A percentile compares a stretch with the other conserved stretches of the same genome.
These are phyloP conservation scores for Albugo laibachii DNA, from an alignment of 352 stramenopile genomes.

Conservation along the genomic window DNA sequence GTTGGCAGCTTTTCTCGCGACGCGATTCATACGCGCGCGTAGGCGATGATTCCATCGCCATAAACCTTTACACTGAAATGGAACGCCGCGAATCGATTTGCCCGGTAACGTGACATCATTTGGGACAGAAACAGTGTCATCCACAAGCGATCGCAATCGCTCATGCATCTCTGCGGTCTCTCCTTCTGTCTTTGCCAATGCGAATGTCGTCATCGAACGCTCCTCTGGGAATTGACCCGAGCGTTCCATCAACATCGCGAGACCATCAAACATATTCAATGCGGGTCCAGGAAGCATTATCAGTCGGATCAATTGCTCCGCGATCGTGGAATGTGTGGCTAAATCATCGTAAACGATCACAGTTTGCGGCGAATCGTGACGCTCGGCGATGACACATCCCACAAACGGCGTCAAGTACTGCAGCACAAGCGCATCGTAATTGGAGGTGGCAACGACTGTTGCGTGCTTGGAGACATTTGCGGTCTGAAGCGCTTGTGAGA, in stretches of 20 bases:
- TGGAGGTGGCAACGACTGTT: conserved; percentile 43
- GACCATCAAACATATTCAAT: conserved; percentile 38
- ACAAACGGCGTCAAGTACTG: conserved; percentile 70
- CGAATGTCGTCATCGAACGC: conserved; percentile 42
- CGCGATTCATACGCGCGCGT: conserved; percentile 37
- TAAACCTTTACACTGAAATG: conserved; percentile 53
- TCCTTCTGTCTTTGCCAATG: conserved; percentile 21
- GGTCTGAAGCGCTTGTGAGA: conserved; percentile 27
- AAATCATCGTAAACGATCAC: conserved; percentile 70
- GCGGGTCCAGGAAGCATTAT: conserved; percentile 38
- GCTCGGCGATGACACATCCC: conserved; percentile 45
- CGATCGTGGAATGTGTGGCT: conserved; percentile 42
- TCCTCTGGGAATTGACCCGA: conserved; percentile 29
- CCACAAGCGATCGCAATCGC: conserved; percentile 40
- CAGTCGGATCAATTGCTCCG: conserved; percentile 50
- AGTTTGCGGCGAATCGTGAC: conserved; percentile 22
- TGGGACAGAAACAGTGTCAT: conserved; percentile 47
- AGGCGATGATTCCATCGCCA: conserved; percentile 43
- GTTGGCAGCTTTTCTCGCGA: conserved; percentile 31
- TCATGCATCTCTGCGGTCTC: conserved; percentile 39
- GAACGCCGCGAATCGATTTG: conserved; percentile 36
- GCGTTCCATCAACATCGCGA: conserved; percentile 56
- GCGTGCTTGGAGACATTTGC: conserved; percentile 23
- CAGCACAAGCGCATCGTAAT: conserved; percentile 46
- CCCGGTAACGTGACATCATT: conserved; percentile 43